Conservation (phyloP, 139 green algal species). For the Yamagishiella unicocca region DNA sequence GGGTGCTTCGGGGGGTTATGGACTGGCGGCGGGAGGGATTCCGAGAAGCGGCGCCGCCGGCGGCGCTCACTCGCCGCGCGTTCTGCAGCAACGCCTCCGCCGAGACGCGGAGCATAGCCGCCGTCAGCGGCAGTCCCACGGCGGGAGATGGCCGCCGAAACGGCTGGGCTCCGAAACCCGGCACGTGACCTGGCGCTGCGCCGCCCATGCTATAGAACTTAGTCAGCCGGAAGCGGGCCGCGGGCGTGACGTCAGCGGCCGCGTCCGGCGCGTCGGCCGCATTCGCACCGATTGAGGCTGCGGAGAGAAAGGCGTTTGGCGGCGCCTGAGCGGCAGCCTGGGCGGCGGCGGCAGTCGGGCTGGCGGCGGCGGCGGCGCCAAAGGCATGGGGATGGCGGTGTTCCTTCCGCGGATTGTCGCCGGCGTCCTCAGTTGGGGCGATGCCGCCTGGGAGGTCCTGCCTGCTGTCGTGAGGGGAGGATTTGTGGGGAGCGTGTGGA, state of each 20-base stretch:
- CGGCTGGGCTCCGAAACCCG: too few relatives aligned
- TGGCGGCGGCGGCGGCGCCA: not conserved
- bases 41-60: not conserved
- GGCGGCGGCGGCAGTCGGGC: not conserved
- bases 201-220: constrained; percentile 8
- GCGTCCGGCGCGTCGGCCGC: too few relatives aligned
- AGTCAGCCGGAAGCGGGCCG: not conserved
- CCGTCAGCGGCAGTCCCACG: not conserved
- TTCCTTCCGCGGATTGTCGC: too few relatives aligned
- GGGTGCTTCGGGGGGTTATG: not conserved
- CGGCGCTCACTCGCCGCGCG: not conserved
- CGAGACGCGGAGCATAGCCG: constrained; percentile 9
- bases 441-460: too few relatives aligned
- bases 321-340: not conserved
- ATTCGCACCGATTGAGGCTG: too few relatives aligned
- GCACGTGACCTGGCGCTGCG: not conserved
- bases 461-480: too few relatives aligned
- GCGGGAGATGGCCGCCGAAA: not conserved
- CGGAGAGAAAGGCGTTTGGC: too few relatives aligned
- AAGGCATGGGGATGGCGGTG: too few relatives aligned
- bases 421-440: too few relatives aligned
- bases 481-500: too few relatives aligned
- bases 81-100: not conserved
- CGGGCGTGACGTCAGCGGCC: too few relatives aligned
- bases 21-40: too few relatives aligned